Evolutionary conservation across 2,329 filamentous ascomycete species (phyloP), one percentile per base, ranked within the genome.

Genomic region (Mycosphaerella arachidis): DNA sequence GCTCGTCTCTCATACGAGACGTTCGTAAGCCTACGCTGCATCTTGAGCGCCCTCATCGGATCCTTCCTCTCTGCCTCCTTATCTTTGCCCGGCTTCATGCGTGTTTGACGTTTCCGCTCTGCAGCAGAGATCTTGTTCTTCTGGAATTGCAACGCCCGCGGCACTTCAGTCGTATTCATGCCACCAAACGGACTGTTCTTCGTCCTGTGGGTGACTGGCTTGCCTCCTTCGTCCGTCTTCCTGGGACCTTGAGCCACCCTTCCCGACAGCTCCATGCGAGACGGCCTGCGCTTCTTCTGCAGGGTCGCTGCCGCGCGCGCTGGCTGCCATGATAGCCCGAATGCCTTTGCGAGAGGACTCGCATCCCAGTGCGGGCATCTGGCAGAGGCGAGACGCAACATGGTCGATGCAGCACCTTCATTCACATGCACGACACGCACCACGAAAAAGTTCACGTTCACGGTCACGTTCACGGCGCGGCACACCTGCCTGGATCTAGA

Each of bases 41-140:
- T 97, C 78, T 95, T 96, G 74, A 97, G 80, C 4, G 93, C 92
- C 73, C 95, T 92, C 75, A 84, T 89, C 7, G 83, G 76, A 53
- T 81, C 79, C 24, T 79, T 78, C 63, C 80, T 78, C 72, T 79
- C 74, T 67, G 78, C 72, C 76, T 66, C 70, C 63, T 62, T 74
- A 37, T 66, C 66, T 65, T 63, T 71, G 37, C 66, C 67, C 54
- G 69, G 64, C 58, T 75, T 58, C 83, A 85, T 85, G 54, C 84
- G 82, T 46, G 82, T 83, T 37, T 84, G 80, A 56, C 73, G 73
- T 64, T 76, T 80, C 54, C 77, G 71, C 52, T 79, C 75, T 9
- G 79, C 77, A 20, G 73, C 66, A 6, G 74, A 74, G 51, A 69
- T 70, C 54, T 70, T 66, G 60, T 74, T 69, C 64, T 61, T 63